A percentile compares a stretch with the other conserved stretches of the same genome.
phyloP scores from a whole-genome alignment of 1,284 basidiomycete genomes.

The Calocybe gambosa region DNA sequence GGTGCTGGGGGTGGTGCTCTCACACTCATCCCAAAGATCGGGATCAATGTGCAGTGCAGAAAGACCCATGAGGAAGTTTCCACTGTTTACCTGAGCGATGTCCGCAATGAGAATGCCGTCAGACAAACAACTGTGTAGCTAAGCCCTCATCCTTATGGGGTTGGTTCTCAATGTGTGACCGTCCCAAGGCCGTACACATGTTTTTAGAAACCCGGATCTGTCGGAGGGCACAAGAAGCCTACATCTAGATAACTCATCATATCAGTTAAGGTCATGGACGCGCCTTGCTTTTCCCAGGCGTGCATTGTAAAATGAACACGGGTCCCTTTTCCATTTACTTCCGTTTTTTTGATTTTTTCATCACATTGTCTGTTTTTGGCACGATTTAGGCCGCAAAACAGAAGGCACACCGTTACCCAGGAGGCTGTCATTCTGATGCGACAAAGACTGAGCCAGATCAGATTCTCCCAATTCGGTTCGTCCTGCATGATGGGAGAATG shows the following conservation, averaged over 20 bases:
- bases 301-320: neutral
- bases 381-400: neutral
- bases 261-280: neutral
- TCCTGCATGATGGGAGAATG: neutral
- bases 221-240: constrained; percentile 16
- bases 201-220: constrained; percentile 17
- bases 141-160: constrained; percentile 15
- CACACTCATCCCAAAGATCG: constrained; percentile 26
- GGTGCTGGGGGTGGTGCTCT: constrained; percentile 26
- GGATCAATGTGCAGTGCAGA: constrained; percentile 25
- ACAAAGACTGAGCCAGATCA: constrained; percentile 8
- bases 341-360: neutral
- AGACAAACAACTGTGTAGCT: constrained; percentile 16
- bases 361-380: neutral
- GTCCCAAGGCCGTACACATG: constrained; percentile 8
- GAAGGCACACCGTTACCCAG: constrained; percentile 7
- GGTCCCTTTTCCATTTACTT: neutral
- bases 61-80: constrained; percentile 19
- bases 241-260: neutral
- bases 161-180: constrained; percentile 14
- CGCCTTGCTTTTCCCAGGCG: neutral
- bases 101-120: constrained; percentile 20
- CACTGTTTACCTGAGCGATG: constrained; percentile 17
- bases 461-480: constrained; percentile 10
- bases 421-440: constrained; percentile 11